Conservation (phyloP, 352 stramenopile genomes). For the Pythium pectinolyticum region DNA sequence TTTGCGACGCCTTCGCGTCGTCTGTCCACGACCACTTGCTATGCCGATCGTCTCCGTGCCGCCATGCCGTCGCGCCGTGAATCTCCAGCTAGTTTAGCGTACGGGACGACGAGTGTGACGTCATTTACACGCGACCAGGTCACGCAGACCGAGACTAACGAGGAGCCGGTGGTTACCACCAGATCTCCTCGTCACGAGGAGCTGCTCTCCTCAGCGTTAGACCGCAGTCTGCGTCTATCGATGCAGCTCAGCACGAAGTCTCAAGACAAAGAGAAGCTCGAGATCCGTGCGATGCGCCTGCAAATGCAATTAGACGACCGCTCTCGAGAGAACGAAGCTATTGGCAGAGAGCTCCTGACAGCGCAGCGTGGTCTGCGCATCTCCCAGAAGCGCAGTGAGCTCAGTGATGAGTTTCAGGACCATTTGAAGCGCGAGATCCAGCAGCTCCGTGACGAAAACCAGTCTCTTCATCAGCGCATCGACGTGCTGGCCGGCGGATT, state of each 20-base stretch:
- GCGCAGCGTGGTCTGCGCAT: constrained; percentile 19
- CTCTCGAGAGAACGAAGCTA: constrained; percentile 14
- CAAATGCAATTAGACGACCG: constrained; percentile 24
- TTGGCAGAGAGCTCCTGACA: constrained; percentile 17
- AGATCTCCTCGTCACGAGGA: background rate
- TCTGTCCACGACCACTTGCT: background rate
- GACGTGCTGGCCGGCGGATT: constrained; percentile 18
- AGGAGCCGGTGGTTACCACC: background rate
- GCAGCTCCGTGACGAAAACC: constrained; percentile 13
- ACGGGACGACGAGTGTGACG: constrained; percentile 2
- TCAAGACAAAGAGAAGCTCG: constrained; percentile 42
- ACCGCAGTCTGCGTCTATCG: constrained; percentile 36
- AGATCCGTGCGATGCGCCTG: constrained; percentile 27
- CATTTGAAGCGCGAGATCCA: constrained; percentile 18
- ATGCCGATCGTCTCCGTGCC: constrained; percentile 20
- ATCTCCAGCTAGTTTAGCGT: background rate
- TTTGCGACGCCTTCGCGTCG: constrained; percentile 15
- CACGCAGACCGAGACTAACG: background rate
- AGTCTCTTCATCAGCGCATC: constrained; percentile 16
- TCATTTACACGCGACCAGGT: constrained; percentile 17
- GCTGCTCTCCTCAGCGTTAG: constrained; percentile 35
- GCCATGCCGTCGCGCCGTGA: constrained; percentile 5
- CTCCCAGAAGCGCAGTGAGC: constrained; percentile 10
- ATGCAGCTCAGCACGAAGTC: constrained; percentile 45
- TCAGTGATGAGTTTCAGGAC: constrained; percentile 24